Evolutionary conservation across 495 filamentous ascomycete genomes (phyloP), one percentile per base, ranked within the genome.

Genomic region (Penicillium desertorum): DNA sequence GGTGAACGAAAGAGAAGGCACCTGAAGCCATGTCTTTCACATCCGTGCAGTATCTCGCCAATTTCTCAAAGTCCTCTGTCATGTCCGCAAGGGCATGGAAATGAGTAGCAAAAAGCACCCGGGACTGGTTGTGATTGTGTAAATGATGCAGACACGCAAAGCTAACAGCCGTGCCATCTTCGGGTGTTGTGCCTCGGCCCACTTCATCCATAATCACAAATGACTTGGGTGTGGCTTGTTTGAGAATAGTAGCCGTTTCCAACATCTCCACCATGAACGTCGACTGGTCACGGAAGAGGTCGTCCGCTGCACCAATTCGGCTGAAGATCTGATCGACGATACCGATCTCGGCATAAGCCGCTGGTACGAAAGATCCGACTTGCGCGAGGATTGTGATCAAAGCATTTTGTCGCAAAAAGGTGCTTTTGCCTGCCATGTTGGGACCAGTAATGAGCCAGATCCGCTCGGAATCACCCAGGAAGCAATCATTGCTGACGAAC

Each of bases 121-220:
- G 86, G 62, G 87, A 90, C 62, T 78, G 77, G 67, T 93, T 96
- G 4, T 84, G 78, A 52, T 84, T 75, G 56, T 90, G 84, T 34
- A 98, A 73, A 70, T 96, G 90, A 62, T 93, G 81, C 36, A 98
- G 75, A 64, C 85, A 88, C 1, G 94, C 94, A 67, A 90, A 97
- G 7, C 90, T 91, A 11, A 98, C 85, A 2, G 94, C 95, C 10
- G 86, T 79, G 4, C 94, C 95, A 65, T 97, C 95, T 58, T 89
- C 85, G 1, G 94, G 91, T 3, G 92, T 95, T 9, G 95, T 98
- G 2, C 94, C 94, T 20, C 94, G 83, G 0, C 94, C 94, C 19
- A 98, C 86, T 75, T 98, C 94, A 67, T 98, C 94, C 93, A 98
- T 98, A 66, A 98, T 91, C n/a, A 98, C 94, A 61, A 98, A 92